Evolutionary conservation across 1,284 basidiomycete species (phyloP), one percentile per base, ranked within the genome.

Genomic region (Athelia sp.): DNA sequence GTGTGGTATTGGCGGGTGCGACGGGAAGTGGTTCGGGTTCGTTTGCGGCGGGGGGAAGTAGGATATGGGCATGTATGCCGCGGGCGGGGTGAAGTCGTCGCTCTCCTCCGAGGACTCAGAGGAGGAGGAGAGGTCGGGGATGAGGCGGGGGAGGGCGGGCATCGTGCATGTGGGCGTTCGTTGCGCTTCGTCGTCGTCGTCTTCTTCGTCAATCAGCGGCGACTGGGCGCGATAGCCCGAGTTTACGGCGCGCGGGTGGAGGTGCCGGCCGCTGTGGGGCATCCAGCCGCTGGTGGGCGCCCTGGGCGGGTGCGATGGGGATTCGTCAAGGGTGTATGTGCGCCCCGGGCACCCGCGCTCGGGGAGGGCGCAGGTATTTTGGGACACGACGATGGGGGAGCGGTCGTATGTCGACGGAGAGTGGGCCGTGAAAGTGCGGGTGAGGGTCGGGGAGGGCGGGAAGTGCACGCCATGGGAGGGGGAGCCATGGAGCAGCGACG

Each of bases 271-370:
- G 42, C 59, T 54, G 50, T 58, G 58, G 18, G 55, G 54, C 23
- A 15, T 48, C 50, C 36, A 47, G 49, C 18, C 52, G 48, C 23
- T 50, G 52, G 42, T 46, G 35, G 44, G 52, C 18, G 17, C 49
- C 32, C 53, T 35, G 29, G 51, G 38, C 15, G 51, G 47, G 48
- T 51, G 50, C 45, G 52, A n/a, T n/a, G n/a, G n/a, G n/a, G n/a
- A 44, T 47, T 73, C 73, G 45, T 71, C 73, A 29, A 74, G 65
- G 45, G 64, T 65, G 61, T 85, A 87, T 1, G 82, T 85, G 52
- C 81, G 74, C 31, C 83, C 83, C 40, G 82, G 82, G 61, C 82
- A 84, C 31, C 83, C 83, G 50, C 84, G 79, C 55, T 78, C 83
- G 43, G 84, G 84, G 23, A 87, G 73, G 17, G 81, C 81, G 59